Base-by-base conservation (phyloP, 2,329 filamentous ascomycete genomes). In the Aspergillus fructus region DNA sequence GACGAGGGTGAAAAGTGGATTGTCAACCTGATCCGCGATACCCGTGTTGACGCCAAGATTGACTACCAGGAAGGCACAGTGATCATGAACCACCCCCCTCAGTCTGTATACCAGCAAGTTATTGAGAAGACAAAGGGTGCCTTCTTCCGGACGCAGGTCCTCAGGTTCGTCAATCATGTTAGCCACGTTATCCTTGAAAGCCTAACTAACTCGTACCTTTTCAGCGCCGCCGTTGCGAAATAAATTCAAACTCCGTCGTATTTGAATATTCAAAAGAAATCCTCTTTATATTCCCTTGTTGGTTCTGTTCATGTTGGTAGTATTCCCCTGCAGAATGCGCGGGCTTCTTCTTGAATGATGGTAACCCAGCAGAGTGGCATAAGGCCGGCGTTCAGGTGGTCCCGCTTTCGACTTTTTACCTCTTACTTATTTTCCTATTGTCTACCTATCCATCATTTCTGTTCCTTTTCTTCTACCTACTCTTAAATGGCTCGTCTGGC, bases 1-100 rank as follows among this genome's bases (percentile, higher is more conserved):
- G 91, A 96, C 72, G 94, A 97, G 72, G 94, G 94, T 70, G 94
- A 99, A 86, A 99, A 99, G 83, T 99, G 94, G 94, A 99, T 99
- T 71, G 94, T 99, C 69, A 99, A 99, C 82, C 85, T 99, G 64
- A 99, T 99, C 79, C 89, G 94, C 63, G 94, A 99, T 79, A 99
- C 94, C 23, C 86, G 93, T 62, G 90, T 99, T 62, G 94, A 99
- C 73, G 94, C 94, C 71, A 99, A 99, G 86, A 97, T 97, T 74
- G 94, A 99, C 80, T 97, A 96, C 81, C 91, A 97, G 82, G 91
- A 96, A 79, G 94, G 94, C 72, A 97, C 94, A 54, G 94, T 99
- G 53, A 87, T 97, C 68, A 99, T 99, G 93, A 97, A 99, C 83
- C 94, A 99, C 80, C 94, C 93, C 51, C 93, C 94, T 62, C 94